phyloP scores from a whole-genome alignment of 2,329 filamentous ascomycete genomes.

The Penicillium sp. region DNA sequence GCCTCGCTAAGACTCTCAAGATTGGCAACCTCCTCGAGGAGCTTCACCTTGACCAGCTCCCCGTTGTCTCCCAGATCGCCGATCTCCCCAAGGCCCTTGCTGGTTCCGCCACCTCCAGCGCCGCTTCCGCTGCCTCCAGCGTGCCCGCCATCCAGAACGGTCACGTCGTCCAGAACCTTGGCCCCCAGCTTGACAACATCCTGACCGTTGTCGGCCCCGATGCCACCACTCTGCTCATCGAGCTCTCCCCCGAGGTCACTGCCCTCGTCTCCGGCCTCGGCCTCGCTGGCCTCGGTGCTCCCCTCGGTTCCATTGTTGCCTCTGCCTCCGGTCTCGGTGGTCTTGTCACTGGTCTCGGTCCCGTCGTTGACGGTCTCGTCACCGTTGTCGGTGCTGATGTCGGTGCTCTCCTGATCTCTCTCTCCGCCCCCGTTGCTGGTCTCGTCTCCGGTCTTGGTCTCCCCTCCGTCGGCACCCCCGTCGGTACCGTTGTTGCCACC shows the following conservation, averaged over 20 bases:
- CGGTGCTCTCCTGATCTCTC: conserved; percentile 32
- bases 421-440: conserved; percentile 29
- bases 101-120: conserved; percentile 11
- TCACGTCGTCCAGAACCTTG: conserved; percentile 33
- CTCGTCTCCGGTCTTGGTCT: conserved; percentile 34
- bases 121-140: conserved; percentile 14
- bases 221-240: conserved; percentile 29
- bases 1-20: conserved; percentile 18
- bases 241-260: conserved; percentile 34
- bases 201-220: conserved; percentile 34
- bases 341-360: conserved; percentile 28
- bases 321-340: conserved; percentile 30
- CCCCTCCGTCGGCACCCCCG: conserved; percentile 28
- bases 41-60: conserved; percentile 19
- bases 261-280: conserved; percentile 32
- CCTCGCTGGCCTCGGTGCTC: conserved; percentile 26
- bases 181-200: conserved; percentile 32
- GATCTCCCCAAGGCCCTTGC: conserved; percentile 18
- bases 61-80: conserved; percentile 18
- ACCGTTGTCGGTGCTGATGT: conserved; percentile 34
- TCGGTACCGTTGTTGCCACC: conserved; percentile 30
- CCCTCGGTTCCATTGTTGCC: conserved; percentile 30
- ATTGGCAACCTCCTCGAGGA: conserved; percentile 22
- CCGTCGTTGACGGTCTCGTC: conserved; percentile 28
- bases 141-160: conserved; percentile 22